Evolutionary conservation across 345 rosid genomes (phyloP), one percentile per base, ranked within the genome.

Genomic region (Syzygium grande): DNA sequence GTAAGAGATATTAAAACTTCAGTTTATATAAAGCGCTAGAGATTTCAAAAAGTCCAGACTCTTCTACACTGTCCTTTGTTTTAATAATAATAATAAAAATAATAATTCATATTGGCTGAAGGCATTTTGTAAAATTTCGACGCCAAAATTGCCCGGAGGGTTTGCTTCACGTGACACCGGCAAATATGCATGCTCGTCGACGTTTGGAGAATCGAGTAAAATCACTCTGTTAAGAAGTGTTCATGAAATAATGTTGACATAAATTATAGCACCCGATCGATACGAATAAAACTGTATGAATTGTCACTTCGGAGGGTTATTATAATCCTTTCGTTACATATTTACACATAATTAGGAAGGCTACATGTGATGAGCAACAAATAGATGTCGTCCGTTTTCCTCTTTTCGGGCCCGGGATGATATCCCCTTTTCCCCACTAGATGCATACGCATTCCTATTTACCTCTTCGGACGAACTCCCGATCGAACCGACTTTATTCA

Each of bases 221-320:
- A 58, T 58, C 29, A 4, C 63, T 58, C 25, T 65, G 43, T 30
- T 15, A 34, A 65, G 22, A 65, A 43, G 46, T 43, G 46, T 43
- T 43, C 1, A 43, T 43, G 46, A 43, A 43, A 43, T 43, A 65
- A 29, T 29, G 6, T 61, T 14, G 34, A n/a, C n/a, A n/a, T 27
- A n/a, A 5, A n/a, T n/a, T 61, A 6, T 13, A 27, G 6, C 8
- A n/a, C 77, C 2, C 2, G 17, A 13, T n/a, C 2, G 17, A 13
- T n/a, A 13, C 19, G 0, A 3, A 61, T n/a, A 1, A 63, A 63
- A 2, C 2, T 3, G 38, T 29, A 14, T 3, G 16, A 29, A 6
- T 15, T 29, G 19, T 65, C 11, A 29, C 41, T 3, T 65, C 7
- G 21, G 22, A 3, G 3, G 3, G 5, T 65, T 65, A 4, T 65